Evolutionary conservation across 176 grass and related monocot genomes (phyloP).

Genomic region (Zea mays): DNA sequence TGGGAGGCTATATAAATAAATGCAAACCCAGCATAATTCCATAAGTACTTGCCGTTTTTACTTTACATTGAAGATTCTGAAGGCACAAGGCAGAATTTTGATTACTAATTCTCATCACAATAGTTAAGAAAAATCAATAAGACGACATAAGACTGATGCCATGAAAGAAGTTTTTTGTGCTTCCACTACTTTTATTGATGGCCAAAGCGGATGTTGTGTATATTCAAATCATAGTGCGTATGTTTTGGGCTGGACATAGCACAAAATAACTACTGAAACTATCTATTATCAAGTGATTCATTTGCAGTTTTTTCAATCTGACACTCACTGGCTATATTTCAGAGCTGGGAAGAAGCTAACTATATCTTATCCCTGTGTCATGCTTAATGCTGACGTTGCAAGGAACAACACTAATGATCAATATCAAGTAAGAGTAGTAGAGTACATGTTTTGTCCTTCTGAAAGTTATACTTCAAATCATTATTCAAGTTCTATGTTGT

Average conservation of each 20-base stretch:
- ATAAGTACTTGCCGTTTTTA: conserved; percentile 2
- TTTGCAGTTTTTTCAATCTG: conserved; percentile 27
- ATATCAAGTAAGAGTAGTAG: conserved; percentile 84
- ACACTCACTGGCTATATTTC: conserved; percentile 50
- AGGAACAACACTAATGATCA: conserved; percentile 97
- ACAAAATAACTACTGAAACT: conserved; percentile 9
- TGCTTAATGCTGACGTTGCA: conserved; percentile 96
- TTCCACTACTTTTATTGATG: not conserved
- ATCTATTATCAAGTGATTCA: conserved; percentile 12
- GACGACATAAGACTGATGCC: not conserved
- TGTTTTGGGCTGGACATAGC: conserved; percentile 24
- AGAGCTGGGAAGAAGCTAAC: conserved; percentile 83
- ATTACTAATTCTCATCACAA: conserved; percentile 9
- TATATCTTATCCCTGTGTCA: conserved; percentile 94
- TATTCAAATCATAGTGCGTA: not conserved
- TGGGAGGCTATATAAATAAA: not conserved
- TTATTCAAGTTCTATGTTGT: conserved; percentile 26
- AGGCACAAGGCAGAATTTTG: not conserved
- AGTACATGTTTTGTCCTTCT: conserved; percentile 25
- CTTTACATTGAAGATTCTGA: not conserved
- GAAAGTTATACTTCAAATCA: conserved; percentile 30
- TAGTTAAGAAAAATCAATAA: conserved; percentile 20
- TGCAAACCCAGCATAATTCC: conserved; percentile 6
- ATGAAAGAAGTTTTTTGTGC: not conserved
- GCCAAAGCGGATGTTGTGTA: conserved; percentile 6